Percentiles rank a stretch among this genome's conserved stretches.
Evolutionary conservation across 1,284 basidiomycete genomes (phyloP).

Genomic region (Porogramme epimiltina): DNA sequence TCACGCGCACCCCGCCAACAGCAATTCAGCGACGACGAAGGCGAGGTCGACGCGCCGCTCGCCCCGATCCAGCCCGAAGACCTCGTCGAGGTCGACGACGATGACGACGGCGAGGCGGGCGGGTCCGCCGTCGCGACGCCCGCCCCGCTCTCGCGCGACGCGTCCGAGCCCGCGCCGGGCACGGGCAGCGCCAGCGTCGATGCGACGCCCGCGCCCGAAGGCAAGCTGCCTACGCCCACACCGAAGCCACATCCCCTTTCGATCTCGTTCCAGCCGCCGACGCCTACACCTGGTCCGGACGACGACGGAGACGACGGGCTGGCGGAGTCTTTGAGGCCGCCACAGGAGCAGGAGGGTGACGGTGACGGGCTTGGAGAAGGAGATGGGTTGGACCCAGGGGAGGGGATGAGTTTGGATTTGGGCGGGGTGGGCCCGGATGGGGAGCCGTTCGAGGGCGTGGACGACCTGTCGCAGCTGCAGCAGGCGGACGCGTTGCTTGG

Average conservation of each 20-base stretch:
- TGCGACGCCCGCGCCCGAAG: slow-evolving; percentile 16
- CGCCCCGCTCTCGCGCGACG: slow-evolving; percentile 32
- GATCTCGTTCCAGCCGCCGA: slow-evolving; percentile 42
- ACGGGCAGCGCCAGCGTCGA: no score
- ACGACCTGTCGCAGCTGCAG: slow-evolving; percentile 58
- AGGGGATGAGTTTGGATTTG: slow-evolving; percentile 52
- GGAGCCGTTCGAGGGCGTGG: slow-evolving; percentile 53
- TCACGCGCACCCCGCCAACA: slow-evolving; percentile 28
- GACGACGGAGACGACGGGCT: slow-evolving; percentile 34
- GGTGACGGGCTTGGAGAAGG: slow-evolving; percentile 13
- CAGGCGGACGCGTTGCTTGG: slow-evolving; percentile 56
- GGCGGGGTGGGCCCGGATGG: slow-evolving; percentile 65
- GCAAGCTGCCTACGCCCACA: slow-evolving; percentile 55
- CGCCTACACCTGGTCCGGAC: slow-evolving; percentile 30
- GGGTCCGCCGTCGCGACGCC: slow-evolving; percentile 44
- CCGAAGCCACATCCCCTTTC: slow-evolving; percentile 58
- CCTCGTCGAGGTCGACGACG: slow-evolving; percentile 34
- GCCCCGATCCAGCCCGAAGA: slow-evolving; percentile 68
- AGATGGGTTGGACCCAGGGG: slow-evolving; percentile 50
- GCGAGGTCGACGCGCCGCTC: slow-evolving; percentile 71
- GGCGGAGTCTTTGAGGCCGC: slow-evolving; percentile 26
- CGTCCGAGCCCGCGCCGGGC: slow-evolving; percentile 34
- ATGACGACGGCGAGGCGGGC: slow-evolving; percentile 63
- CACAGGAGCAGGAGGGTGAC: slow-evolving; percentile 6
- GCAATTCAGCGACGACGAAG: slow-evolving; percentile 84